Conservation (phyloP, 768 basidiomycete species). For the Tremella yokohamensis region DNA sequence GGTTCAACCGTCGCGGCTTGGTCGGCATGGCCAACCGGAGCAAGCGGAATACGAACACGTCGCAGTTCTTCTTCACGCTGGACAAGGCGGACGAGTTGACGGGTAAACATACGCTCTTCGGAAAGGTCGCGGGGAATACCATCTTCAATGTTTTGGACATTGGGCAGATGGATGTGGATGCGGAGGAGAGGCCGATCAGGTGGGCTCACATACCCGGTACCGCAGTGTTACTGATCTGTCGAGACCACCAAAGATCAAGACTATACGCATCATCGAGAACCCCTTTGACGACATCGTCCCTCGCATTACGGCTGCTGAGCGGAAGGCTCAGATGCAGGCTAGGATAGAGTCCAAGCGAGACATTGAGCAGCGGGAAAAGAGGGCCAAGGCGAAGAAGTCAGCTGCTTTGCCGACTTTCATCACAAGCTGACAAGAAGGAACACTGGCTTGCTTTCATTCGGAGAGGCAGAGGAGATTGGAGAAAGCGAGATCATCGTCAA, state of each 20-base stretch:
- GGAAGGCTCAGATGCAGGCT: conserved; percentile 75
- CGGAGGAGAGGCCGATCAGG: conserved; percentile 51
- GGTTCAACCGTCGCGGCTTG: conserved; percentile 76
- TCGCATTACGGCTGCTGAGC: conserved; percentile 91
- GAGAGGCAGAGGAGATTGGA: conserved; percentile 62
- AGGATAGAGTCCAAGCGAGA: conserved; percentile 41
- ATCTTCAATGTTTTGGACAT: conserved; percentile 74
- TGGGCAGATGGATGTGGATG: conserved; percentile 64
- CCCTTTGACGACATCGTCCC: conserved; percentile 94
- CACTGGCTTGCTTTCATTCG: conserved; percentile 84
- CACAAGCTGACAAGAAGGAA: conserved; percentile 59
- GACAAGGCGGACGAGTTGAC: conserved; percentile 89
- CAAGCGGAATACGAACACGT: conserved; percentile 80
- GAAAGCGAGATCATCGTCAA: conserved; percentile 59
- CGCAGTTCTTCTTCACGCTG: conserved; percentile 92
- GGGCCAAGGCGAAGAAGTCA: conserved; percentile 84
- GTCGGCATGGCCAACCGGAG: conserved; percentile 93
- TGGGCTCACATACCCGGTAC: conserved; percentile 50
- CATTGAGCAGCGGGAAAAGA: conserved; percentile 45
- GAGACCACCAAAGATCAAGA: conserved; percentile 87
- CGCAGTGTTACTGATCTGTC: conserved; percentile 3
- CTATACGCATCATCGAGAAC: conserved; percentile 79
- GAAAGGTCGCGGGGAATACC: conserved; percentile 57
- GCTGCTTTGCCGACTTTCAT: conserved; percentile 29
- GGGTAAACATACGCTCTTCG: conserved; percentile 91